Evolutionary conservation across 1,284 basidiomycete genomes (phyloP), one percentile per base, ranked within the genome.

Genomic region (Pascua sp.): DNA sequence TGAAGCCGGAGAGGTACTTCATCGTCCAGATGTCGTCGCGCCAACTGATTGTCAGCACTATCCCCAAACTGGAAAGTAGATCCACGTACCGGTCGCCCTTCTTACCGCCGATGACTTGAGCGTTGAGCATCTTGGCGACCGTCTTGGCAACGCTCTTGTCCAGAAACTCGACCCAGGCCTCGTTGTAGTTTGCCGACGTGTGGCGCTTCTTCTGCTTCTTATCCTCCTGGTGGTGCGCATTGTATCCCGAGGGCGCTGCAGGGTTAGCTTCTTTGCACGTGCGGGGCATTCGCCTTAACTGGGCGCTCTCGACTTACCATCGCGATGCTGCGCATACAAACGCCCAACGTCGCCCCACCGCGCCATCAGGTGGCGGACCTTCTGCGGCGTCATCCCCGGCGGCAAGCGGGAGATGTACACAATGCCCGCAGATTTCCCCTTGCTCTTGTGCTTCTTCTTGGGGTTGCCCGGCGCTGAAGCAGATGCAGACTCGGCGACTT

Each of bases 11-110:
- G 51, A 99, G 81, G 73, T 98, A 99, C 75, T 95, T 95, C 92
- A 98, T 96, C 46, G 96, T 98, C 96, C 96, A 98, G 8, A 99
- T 86, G 65, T 98, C 94, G 71, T 98, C 93, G 70, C 91, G 82
- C 90, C 91, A 98, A 58, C 90, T 83, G 5, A 32, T 10, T 8
- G 38, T 51, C 39, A 47, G 48, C 40, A 5, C 47, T 36, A 5
- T 8, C 7, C 40, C 16, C 13, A 8, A 11, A 8, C 48, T 15
- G 41, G 47, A 36, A 24, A 48, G 5, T 11, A 51, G 41, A 8
- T 10, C 24, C 47, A 65, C 71, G 49, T 49, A 74, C 70, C 66
- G 60, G 61, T 79, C 78, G 9, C 91, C 89, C 75, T 94, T 94
- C 80, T 93, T 94, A 2, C 92, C 91, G 9, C 92, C 96, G 62